These are phyloP conservation scores for Cercospora zeae-maydis DNA, from an alignment of 2,329 filamentous ascomycete species.

Conservation along the genomic window DNA sequence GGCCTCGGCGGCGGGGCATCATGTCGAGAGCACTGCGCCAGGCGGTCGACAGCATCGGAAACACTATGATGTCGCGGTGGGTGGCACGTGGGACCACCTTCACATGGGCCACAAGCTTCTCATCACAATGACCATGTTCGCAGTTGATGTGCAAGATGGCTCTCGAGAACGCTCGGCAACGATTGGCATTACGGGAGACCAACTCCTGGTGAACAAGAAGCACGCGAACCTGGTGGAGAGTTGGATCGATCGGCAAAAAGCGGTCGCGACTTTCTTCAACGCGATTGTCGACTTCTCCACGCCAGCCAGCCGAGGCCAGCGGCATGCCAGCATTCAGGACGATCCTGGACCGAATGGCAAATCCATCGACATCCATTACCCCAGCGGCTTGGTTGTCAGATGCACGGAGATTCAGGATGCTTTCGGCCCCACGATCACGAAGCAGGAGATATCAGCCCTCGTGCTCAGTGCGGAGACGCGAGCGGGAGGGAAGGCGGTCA, in stretches of 20 bases:
- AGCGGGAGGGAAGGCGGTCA: conserved; percentile 78
- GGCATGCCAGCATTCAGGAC: conserved; percentile 41
- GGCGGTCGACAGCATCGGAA: conserved; percentile 19
- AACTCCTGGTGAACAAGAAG: conserved; percentile 83
- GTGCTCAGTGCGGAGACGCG: conserved; percentile 87
- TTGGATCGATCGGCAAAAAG: conserved; percentile 70
- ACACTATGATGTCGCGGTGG: conserved; percentile 69
- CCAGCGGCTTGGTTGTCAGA: conserved; percentile 63
- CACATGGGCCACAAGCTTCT: conserved; percentile 96
- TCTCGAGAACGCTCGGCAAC: conserved; percentile 57
- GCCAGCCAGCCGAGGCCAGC: conserved; percentile 31
- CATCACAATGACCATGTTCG: conserved; percentile 77
- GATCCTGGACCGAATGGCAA: conserved; percentile 49
- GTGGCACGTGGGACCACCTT: conserved; percentile 94
- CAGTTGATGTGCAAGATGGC: conserved; percentile 51
- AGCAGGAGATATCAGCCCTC: conserved; percentile 71
- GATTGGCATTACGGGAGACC: conserved; percentile 84
- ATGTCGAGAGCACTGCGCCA: conserved; percentile 4
- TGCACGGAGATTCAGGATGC: conserved; percentile 83
- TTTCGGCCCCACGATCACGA: conserved; percentile 85
- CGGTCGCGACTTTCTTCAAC: conserved; percentile 67
- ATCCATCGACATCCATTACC: conserved; percentile 57
- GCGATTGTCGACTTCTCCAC: conserved; percentile 58
- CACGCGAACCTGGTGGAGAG: conserved; percentile 75
- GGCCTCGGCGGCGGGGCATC: neutral